Base-by-base conservation (phyloP, 1,284 basidiomycete species). In the Cystobasidium pallidum region DNA sequence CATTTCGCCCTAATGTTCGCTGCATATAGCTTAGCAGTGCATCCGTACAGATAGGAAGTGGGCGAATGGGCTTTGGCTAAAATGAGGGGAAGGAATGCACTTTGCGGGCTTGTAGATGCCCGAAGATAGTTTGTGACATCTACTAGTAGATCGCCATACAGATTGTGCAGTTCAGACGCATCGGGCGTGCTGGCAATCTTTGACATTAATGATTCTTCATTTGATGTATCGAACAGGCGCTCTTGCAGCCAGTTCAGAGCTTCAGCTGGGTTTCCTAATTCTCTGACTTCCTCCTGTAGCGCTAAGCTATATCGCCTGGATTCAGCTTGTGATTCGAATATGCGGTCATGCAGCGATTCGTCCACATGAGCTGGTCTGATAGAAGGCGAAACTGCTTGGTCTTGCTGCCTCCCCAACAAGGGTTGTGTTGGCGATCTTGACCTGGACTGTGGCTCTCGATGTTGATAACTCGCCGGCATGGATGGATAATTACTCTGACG, bases 241-340 rank as follows among this genome's bases (percentile, higher is more conserved):
- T 43, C 51, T 26, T 71, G 45, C 32, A 71, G 36, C 68, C 68
- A 71, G 15, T 64, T 63, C 11, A 71, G 21, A n/a, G 47, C 68
- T 32, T 71, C 59, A 13, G 51, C 45, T n/a, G 59, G 43, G 34
- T 34, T 55, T 8, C 15, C 7, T 3, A 71, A 26, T 3, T 62
- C 47, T 39, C 49, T 34, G 2, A 71, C 17, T 36, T 71, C 59
- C 21, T 71, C 68, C 28, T 55, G 59, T 30, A 71, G 39, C 17
- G 34, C 26, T 36, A 49, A 41, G 30, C 62, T 52, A 41, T 64
- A 64, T 10, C n/a, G 34, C 26, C 47, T 49, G 7, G 59, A 51
- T 26, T 66, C 45, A 8, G 64, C 52, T 54, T 57, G 64, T 24
- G 64, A 39, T n/a, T 54, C 39, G n/a, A 55, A 54, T 21, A 54